Conservation (phyloP, 2,329 filamentous ascomycete species). For the Arthroderma sp. region DNA sequence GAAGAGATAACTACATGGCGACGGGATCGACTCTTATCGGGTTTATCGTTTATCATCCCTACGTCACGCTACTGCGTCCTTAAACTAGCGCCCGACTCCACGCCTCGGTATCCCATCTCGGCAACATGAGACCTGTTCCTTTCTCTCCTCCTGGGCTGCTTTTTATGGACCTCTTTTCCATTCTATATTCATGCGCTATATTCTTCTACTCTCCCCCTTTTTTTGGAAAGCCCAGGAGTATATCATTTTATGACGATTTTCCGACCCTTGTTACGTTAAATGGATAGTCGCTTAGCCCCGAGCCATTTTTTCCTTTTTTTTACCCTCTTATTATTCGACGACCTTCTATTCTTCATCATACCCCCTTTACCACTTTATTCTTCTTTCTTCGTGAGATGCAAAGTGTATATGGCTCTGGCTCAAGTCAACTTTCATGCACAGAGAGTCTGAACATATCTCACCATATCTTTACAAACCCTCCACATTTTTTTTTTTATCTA, state of each 20-base stretch:
- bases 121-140: neutral
- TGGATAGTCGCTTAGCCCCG: neutral
- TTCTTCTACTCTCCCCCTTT: neutral
- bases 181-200: neutral
- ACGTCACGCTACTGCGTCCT: neutral
- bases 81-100: neutral
- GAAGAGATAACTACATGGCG: no score
- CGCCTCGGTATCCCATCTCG: no score
- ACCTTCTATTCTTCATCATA: slow-evolving; percentile 5
- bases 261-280: neutral
- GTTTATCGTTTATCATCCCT: no score
- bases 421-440: neutral
- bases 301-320: neutral
- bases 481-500: neutral
- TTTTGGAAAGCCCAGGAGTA: neutral
- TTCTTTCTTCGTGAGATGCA: slow-evolving; percentile 3
- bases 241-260: neutral
- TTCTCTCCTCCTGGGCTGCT: neutral
- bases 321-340: neutral
- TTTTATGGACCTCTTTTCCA: neutral
- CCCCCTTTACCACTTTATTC: slow-evolving; percentile 7
- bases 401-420: slow-evolving; percentile 3
- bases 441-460: neutral
- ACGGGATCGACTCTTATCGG: no score
- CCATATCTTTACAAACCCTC: neutral